Base-by-base conservation (phyloP, 2,329 filamentous ascomycete genomes). In the Thielaviopsis euricoi region DNA sequence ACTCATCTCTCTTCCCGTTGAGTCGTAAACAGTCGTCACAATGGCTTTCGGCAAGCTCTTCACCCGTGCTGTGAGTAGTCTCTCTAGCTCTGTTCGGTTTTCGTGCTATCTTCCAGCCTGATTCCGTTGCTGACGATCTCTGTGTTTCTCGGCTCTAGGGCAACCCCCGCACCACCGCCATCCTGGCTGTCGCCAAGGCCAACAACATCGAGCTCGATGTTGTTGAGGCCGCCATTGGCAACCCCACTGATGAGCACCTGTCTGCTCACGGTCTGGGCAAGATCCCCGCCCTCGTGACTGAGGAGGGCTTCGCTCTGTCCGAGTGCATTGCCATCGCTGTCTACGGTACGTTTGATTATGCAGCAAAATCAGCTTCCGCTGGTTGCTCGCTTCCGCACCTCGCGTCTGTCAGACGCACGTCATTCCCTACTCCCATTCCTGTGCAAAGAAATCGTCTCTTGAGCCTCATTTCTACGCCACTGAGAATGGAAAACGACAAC, bases 11-110 rank as follows among this genome's bases (percentile, higher is more conserved):
- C 50, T 46, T 56, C 58, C 53, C 52, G n/a, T 57, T 56, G 52
- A 61, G 55, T 60, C 55, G 58, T 58, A 57, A 59, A 59, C 58
- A 57, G 52, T 67, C 70, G 69, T 71, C 77, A 88, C 81, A 73
- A 94, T 95, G 86, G 80, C 87, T 71, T 97, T 98, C 82, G 93
- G 93, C 78, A 98, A 95, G 80, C 83, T 98, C 70, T 97, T 93
- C 83, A 87, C 86, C 72, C 82, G 81, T 74, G 72, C 81, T 76
- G 91, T 95, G 84, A 66, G 73, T 60, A 19, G 40, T 62, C 58
- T 64, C 56, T 60, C 61, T 60, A 21, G 57, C 63, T 59, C 55
- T 57, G 51, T 61, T 63, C 60, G 60, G 40, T 55, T 56, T 59
- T 58, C 51, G 57, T 58, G 53, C 52, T 56, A 55, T 60, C 62